Conservation (phyloP, 2,329 filamentous ascomycete species). For the Chaetomiaceae sp. region DNA sequence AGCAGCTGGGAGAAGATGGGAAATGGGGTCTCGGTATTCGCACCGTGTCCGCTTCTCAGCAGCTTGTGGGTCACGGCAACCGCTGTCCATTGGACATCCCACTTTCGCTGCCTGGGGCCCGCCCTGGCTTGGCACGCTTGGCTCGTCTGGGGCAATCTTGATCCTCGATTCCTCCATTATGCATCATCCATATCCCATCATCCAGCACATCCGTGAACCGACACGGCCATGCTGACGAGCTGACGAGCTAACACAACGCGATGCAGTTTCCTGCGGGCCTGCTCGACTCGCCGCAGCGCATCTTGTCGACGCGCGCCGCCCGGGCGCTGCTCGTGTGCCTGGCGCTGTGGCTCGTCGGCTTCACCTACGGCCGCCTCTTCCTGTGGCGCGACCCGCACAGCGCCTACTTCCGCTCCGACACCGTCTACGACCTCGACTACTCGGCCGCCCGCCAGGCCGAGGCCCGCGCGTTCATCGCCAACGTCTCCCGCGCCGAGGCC, state of each 20-base stretch:
- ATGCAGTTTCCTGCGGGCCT: neutral
- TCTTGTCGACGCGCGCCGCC: conserved; percentile 3
- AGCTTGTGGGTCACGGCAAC: too few relatives aligned
- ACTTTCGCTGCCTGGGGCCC: too few relatives aligned
- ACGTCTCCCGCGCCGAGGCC: neutral
- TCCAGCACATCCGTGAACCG: too few relatives aligned
- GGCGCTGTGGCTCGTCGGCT: conserved; percentile 12
- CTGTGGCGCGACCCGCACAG: conserved; percentile 19
- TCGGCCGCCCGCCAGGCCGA: conserved; percentile 10
- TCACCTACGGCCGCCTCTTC: conserved; percentile 12
- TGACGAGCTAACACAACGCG: neutral
- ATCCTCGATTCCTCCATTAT: too few relatives aligned
- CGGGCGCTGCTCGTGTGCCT: conserved; percentile 7
- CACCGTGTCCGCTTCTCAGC: too few relatives aligned
- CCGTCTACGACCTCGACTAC: conserved; percentile 16
- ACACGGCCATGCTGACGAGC: neutral
- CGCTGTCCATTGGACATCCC: too few relatives aligned
- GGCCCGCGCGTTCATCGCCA: conserved; percentile 12
- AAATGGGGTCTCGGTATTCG: too few relatives aligned
- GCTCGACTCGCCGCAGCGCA: neutral
- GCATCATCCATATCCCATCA: too few relatives aligned
- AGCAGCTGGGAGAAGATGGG: too few relatives aligned
- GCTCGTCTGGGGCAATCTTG: too few relatives aligned
- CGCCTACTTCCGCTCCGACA: conserved; percentile 17
- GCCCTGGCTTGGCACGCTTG: too few relatives aligned